Evolutionary conservation across 164 flowering plant species (phyloP), one percentile per base, ranked within the genome.

Genomic region (Vitis rupestris): DNA sequence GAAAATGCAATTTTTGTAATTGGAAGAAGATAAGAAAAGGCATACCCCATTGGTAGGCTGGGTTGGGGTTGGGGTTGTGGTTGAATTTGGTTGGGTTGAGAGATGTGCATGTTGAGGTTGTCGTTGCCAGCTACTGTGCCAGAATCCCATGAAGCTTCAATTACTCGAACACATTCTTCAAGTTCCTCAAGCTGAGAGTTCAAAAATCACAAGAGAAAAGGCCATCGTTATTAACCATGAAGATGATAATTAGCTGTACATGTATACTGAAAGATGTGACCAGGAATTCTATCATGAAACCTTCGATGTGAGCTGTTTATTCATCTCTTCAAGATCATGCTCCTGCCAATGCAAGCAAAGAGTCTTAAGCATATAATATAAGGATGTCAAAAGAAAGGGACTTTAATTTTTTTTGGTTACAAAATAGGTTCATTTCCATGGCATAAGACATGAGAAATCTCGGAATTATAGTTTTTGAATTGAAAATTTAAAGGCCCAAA

Each of bases 261-360:
- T 37, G 44, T 3, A 37, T 37, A 37, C 44, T 37, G 7, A 37
- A 37, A 37, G 44, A 37, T 0, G 44, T 37, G 44, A 37, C 44
- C 44, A 37, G 44, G 6, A 37, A 37, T 37, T 37, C 6, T 37
- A 37, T 37, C 44, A 37, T 37, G 44, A 30, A 54, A 77, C 80
- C 81, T 78, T 50, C 15, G 72, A 59, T 10, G 52, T 68, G 15
- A 78, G 75, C 61, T 71, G 67, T 37, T 58, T 15, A 48, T 78
- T 74, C 57, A 37, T 50, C 56, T 78, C 81, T 50, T 47, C 72
- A 49, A 74, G 81, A 9, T 68, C 65, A 11, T 14, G 63, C 30
- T 57, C 80, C 80, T 78, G 74, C 31, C 13, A 54, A n/a, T 55
- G 48, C 15, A 63, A 16, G 23, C 11, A 54, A 17, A 30, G 37